Evolutionary conservation across 495 filamentous ascomycete genomes (phyloP).

Genomic region (Penicillium steckii): DNA sequence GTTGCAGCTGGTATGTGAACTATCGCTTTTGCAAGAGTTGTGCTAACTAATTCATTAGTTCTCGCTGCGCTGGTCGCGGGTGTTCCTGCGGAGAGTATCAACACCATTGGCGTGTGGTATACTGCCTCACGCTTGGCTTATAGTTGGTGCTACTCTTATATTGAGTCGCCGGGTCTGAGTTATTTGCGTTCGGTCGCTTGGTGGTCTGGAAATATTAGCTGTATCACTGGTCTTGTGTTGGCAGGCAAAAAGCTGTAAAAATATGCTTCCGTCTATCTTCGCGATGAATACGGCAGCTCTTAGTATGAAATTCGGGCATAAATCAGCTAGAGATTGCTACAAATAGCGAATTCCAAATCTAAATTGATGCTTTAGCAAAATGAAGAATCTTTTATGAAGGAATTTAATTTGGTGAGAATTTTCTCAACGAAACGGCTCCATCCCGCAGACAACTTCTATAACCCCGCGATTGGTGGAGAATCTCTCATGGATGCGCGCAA

Average conservation of each 20-base stretch:
- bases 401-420: no score
- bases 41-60: constrained; percentile 21
- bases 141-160: constrained; percentile 37
- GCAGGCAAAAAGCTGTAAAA: constrained; percentile 29
- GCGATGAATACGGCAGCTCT: neutral
- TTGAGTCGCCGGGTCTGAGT: constrained; percentile 32
- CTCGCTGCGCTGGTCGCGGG: constrained; percentile 32
- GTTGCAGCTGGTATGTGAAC: constrained; percentile 35
- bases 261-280: neutral
- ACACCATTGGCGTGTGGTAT: constrained; percentile 44
- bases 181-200: constrained; percentile 42
- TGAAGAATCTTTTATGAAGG: no score
- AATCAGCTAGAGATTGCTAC: no score
- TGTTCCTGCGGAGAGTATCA: constrained; percentile 34
- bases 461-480: constrained; percentile 21
- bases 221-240: constrained; percentile 29
- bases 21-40: neutral
- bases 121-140: constrained; percentile 41
- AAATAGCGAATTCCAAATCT: no score
- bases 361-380: no score
- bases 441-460: neutral
- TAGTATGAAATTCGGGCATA: no score
- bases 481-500: neutral
- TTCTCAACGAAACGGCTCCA: neutral
- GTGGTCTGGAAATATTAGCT: constrained; percentile 49